Evolutionary conservation across 768 basidiomycete genomes (phyloP), one percentile per base, ranked within the genome.

Genomic region (Sporobolomyces phaffii): DNA sequence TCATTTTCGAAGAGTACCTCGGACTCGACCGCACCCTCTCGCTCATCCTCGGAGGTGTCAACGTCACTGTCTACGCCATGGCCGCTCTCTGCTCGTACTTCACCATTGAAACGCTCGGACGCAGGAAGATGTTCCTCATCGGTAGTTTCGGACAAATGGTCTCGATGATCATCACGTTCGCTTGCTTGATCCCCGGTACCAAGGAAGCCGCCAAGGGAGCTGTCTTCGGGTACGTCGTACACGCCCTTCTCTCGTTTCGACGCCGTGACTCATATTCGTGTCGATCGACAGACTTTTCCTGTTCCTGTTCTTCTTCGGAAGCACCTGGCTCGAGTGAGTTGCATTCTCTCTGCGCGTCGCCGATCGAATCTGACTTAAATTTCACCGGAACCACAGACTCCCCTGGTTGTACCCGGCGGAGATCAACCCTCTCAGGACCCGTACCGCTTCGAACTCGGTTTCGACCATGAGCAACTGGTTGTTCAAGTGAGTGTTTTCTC

Each of bases 261-360:
- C 15, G 9, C 20, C 48, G 79, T 81, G 20, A 83, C 84, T 5
- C 31, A 79, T 83, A 0, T 79, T 86, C 40, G 73, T 85, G 8
- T 9, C 22, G 11, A 10, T 52, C 34, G 36, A 22, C 36, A 54
- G 40, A 3, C 76, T 87, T 2, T 87, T 87, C 74, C 81, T 85
- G n/a, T 87, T 86, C 80, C 86, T 86, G 76, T 83, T 83, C 20
- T 84, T 85, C 78, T 87, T 87, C 73, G 85, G 85, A 0, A 77
- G 85, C 59, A 86, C 86, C 0, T 87, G 85, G 85, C 75, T 87
- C 45, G 84, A 85, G 22, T 38, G 6, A 34, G 31, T 31, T 28
- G 8, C 24, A 8, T 33, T 31, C 3, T 51, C 29, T 36, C 13
- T 26, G 5, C 17, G 26, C n/a, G 17, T 49, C 28, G 11, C 3